Base-by-base conservation (phyloP, 139 green algal genomes). In the Tetradesmus lagerheimii region DNA sequence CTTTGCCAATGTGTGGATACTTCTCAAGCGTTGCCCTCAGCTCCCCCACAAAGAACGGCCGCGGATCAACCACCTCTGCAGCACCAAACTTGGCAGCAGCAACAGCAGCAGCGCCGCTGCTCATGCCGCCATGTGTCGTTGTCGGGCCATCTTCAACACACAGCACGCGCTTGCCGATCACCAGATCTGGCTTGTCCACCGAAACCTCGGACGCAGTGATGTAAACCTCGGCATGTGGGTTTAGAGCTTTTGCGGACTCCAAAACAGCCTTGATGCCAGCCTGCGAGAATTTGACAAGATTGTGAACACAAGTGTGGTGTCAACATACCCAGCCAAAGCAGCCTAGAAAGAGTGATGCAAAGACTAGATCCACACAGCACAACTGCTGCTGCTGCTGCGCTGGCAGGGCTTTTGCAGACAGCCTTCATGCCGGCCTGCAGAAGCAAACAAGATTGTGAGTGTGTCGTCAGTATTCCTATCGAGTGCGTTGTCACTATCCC, bases 111-210 rank as follows among this genome's bases (percentile, higher is more conserved):
- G 92, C 91, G 11, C 92, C 92, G n/a, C 89, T 90, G 12, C 64
- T 5, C 89, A 92, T 92, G 29, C 83, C 91, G 20, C 91, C 91
- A 38, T 94, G 91, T 27, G 91, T 94, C 12, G 89, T 66, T 1
- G 93, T 95, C 38, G 93, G 93, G 0, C 93, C 93, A 45, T 95
- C 93, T 23, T 95, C 93, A 0, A 95, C 50, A 15, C 89, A 71
- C 35, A 74, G 29, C 67, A 83, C 85, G 12, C 80, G 11, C 67
- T 41, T 81, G 74, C 91, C 91, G 35, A 41, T 71, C 4, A 94
- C 41, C 47, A 91, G n/a, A 27, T 88, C 89, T 18, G 93, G 93
- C 0, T 84, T 34, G 29, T 92, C 89, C n/a, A 93, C 91, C 29
- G 62, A 50, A 4, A 94, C 89, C 47, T 81, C 62, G 41, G 77